Percentiles rank a stretch among this genome's conserved stretches.
These are phyloP conservation scores for Linnemannia schmuckeri DNA, from an alignment of 192 early-diverging fungal genomes.

Conservation along the genomic window DNA sequence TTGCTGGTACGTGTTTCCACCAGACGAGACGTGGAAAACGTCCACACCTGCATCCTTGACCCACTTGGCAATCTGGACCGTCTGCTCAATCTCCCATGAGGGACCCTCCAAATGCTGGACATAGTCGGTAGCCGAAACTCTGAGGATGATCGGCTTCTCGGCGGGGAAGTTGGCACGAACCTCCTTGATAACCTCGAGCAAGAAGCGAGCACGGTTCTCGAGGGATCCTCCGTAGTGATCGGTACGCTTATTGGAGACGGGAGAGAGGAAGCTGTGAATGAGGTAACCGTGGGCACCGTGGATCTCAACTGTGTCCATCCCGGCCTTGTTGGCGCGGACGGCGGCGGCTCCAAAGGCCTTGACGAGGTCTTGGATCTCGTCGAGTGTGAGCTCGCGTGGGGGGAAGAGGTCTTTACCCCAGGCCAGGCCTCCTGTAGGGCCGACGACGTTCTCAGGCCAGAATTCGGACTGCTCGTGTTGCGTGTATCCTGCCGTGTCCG, in stretches of 20 bases:
- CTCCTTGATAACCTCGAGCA: constrained; percentile 67
- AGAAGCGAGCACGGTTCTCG: constrained; percentile 76
- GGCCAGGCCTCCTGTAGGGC: constrained; percentile 63
- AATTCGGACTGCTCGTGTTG: constrained; percentile 41
- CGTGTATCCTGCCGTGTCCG: constrained; percentile 8
- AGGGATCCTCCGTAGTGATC: constrained; percentile 93
- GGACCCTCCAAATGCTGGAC: constrained; percentile 53
- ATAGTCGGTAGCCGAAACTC: constrained; percentile 84
- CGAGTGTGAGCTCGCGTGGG: constrained; percentile 71
- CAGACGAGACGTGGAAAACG: constrained; percentile 83
- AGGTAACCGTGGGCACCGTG: constrained; percentile 94
- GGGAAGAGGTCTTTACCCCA: constrained; percentile 44
- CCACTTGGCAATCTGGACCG: constrained; percentile 66
- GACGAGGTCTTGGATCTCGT: constrained; percentile 74
- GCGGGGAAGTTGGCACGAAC: constrained; percentile 72
- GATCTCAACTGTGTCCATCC: constrained; percentile 90
- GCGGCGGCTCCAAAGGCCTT: constrained; percentile 75
- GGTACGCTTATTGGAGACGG: constrained; percentile 84
- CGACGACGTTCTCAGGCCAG: constrained; percentile 80
- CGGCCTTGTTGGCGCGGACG: constrained; percentile 77
- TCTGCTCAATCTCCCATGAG: constrained; percentile 80
- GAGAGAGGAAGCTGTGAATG: constrained; percentile 82
- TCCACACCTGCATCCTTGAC: constrained; percentile 84
- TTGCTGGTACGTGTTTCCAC: constrained; percentile 72
- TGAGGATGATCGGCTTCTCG: constrained; percentile 81